Conservation (phyloP, 768 basidiomycete genomes). For the Mycena maculata region DNA sequence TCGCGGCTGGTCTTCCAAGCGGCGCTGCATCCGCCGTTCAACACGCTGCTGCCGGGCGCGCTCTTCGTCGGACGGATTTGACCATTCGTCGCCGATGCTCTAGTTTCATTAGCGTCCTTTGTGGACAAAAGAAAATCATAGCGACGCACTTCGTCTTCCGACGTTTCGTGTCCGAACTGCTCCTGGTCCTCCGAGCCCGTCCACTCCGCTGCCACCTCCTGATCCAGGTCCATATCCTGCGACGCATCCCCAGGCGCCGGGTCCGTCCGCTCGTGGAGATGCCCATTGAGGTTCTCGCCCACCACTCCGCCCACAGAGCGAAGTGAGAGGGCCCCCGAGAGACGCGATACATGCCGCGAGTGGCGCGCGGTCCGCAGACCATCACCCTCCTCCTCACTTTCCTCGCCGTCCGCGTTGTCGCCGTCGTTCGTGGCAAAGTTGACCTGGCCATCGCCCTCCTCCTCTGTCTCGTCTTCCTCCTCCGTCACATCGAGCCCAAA, state of each 20-base stretch:
- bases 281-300: conserved; percentile 23
- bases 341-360: conserved; percentile 33
- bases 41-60: conserved; percentile 75
- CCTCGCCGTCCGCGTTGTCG: conserved; percentile 50
- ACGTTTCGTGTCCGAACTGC: conserved; percentile 52
- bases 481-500: conserved; percentile 86
- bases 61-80: conserved; percentile 92
- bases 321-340: conserved; percentile 32
- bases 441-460: conserved; percentile 37
- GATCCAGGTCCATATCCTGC: conserved; percentile 53
- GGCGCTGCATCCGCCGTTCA: conserved; percentile 70
- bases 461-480: conserved; percentile 53
- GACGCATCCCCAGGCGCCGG: conserved; percentile 40
- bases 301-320: conserved; percentile 35
- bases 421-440: conserved; percentile 45
- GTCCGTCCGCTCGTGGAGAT: conserved; percentile 38
- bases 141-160: conserved; percentile 75
- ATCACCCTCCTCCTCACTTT: conserved; percentile 38
- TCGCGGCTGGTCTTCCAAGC: conserved; percentile 69
- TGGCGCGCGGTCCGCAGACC: conserved; percentile 34
- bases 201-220: conserved; percentile 73
- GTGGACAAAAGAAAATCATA: conserved; percentile 17
- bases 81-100: conserved; percentile 86
- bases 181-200: conserved; percentile 84
- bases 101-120: conserved; percentile 45